Evolutionary conservation across 1,139 yeast species (phyloP), one percentile per base, ranked within the genome.

Genomic region (Suhomyces bolitotheri): DNA sequence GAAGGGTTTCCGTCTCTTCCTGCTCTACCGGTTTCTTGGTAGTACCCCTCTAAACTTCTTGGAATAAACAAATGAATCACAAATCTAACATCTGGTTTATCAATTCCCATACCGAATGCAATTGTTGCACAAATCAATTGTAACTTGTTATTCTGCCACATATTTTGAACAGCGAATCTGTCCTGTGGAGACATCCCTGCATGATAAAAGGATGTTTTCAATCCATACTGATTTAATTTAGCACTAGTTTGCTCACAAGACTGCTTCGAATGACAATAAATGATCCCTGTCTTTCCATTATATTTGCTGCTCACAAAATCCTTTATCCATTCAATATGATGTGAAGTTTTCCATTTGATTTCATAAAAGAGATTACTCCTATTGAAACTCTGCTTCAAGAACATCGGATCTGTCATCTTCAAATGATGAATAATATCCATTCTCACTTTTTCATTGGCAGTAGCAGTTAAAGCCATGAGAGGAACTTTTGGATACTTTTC

Each of bases 51-150:
- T 42, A 92, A 65, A 32, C 89, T 86, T 52, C 96, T 67, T 0
- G 98, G 97, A 24, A 92, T 66, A n/a, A 90, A 85, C 42, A 83
- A 71, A 61, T 92, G 98, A 33, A 87, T 80, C 3, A 92, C 97
- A 66, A 76, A 90, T 35, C 98, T 64, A 7, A 92, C 98, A 59
- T 92, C 95, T 0, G 97, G 88, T 56, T 92, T 92, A 63, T 92
- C 98, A 41, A 92, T 92, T 35, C 98, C 98, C 97, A 92, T 92
- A 21, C 98, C 98, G 70, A 92, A 92, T 0, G 97, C 98, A 47
- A 92, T 87, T 0, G 98, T 92, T 0, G 98, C 98, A 63, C 97
- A 92, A 8, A 92, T 88, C 1, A 89, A 81, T 51, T 80, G 85
- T 13, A 82, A 62, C 16, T 62, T 57, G 39, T 85, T 85, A 2